Conservation (phyloP, 257 asterid genomes). For the Sherardia arvensis region DNA sequence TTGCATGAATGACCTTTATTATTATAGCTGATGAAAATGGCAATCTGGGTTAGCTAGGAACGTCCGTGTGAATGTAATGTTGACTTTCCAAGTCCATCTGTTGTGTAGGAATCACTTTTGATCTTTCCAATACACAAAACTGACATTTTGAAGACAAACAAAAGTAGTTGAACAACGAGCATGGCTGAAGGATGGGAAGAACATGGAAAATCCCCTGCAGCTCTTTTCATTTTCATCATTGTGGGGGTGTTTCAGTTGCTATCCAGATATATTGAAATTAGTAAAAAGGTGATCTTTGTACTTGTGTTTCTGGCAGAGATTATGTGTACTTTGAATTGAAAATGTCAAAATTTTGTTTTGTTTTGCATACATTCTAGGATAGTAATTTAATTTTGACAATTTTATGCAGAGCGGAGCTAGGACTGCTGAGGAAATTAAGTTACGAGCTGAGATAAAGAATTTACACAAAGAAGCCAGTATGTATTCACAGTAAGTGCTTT, state of each 20-base stretch:
- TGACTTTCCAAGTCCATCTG: neutral
- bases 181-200: slow-evolving; percentile 52
- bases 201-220: slow-evolving; percentile 53
- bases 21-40: neutral
- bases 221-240: slow-evolving; percentile 59
- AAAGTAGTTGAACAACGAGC: neutral
- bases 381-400: neutral
- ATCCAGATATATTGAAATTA: slow-evolving; percentile 53
- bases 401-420: slow-evolving; percentile 37
- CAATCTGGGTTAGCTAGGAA: neutral
- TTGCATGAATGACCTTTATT: neutral
- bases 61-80: neutral
- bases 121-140: neutral
- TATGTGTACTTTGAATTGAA: neutral
- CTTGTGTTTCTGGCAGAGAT: neutral
- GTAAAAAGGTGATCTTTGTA: slow-evolving; percentile 35
- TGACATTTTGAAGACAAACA: neutral
- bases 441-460: slow-evolving; percentile 63
- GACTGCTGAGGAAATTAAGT: slow-evolving; percentile 30
- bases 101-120: neutral
- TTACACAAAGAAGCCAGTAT: slow-evolving; percentile 70
- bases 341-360: neutral
- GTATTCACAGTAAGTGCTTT: slow-evolving; percentile 50
- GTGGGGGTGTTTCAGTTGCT: slow-evolving; percentile 47
- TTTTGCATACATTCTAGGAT: neutral